Base-by-base conservation (phyloP, 768 basidiomycete genomes). In the Panus rudis region DNA sequence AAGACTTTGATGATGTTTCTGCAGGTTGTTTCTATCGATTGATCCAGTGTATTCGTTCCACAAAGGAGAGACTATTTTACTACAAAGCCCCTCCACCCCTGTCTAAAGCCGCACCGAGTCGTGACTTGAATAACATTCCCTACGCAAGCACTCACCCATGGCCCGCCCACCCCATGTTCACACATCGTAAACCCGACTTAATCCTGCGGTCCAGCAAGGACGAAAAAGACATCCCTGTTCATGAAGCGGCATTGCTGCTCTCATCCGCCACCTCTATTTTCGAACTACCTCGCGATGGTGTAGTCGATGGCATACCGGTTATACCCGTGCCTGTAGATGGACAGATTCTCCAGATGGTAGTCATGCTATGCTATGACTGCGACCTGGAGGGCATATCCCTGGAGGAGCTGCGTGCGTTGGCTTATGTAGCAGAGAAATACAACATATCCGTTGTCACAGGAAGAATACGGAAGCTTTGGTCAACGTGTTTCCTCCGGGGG, bases 21-120 rank as follows among this genome's bases (percentile, higher is more conserved):
- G 41, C 49, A 12, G 45, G 48, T 25, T 16, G 22, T 14, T 55
- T 48, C 46, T 42, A 37, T 30, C 47, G 52, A 8, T 48, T 54
- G 5, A 19, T 54, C 13, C 34, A 44, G 14, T 48, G 40, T 25
- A 25, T 43, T 11, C 47, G 42, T 24, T 17, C 41, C 4, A n/a
- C n/a, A n/a, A n/a, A n/a, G n/a, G n/a, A n/a, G 14, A 24, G 25
- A 41, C 39, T 27, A 23, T 7, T 25, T n/a, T n/a, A n/a, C n/a
- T n/a, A n/a, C n/a, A 30, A 23, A 17, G 22, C 30, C 28, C 31
- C 26, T 21, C 25, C 25, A 23, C 12, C 31, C 32, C n/a, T n/a
- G n/a, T n/a, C n/a, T n/a, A n/a, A n/a, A n/a, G n/a, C 23, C 39
- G 35, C 7, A 27, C 22, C 22, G 21, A 28, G 3, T 3, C 6